Evolutionary conservation across 495 filamentous ascomycete genomes (phyloP), one percentile per base, ranked within the genome.

Genomic region (Pyronema omphalodes): DNA sequence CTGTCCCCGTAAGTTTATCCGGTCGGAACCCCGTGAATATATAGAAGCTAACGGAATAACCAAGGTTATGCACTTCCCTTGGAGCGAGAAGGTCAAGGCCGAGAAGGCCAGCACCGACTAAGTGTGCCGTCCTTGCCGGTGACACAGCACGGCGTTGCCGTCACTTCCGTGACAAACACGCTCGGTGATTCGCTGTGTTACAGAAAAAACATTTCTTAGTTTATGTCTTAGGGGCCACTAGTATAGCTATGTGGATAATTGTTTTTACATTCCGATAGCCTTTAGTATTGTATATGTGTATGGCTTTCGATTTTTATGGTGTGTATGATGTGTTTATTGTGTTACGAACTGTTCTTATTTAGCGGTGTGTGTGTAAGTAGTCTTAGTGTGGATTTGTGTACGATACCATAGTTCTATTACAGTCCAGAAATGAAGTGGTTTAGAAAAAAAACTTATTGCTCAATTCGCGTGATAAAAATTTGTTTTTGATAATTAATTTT

Each of bases 11-110:
- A 55, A 43, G 58, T 60, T 23, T 14, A 33, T 50, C 19, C 52
- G 15, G 17, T 33, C 11, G 9, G 17, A 47, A 23, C 9, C 14
- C 3, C 35, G 37, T 36, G 23, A 18, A 54, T 46, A 54, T 46
- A 37, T 51, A 23, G 39, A 51, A 47, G 17, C 47, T 50, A 50
- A 50, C 47, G 18, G 47, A 15, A 50, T 36, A 50, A 50, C 47
- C 47, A 50, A 64, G 60, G 61, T 95, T 60, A 78, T 80, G 58
- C 91, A 95, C 78, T 94, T 98, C 79, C 91, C 89, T 39, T 95
- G 91, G 91, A 88, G 83, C 36, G 83, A 86, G 62, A 88, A 86
- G 72, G 88, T 81, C 43, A 82, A 65, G 59, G 55, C 45, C 4
- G 56, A 64, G 57, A 64, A 59, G 18, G 52, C 41, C 15, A 41